Conservation (phyloP, 108 stramenopile genomes). For the Cylindrotheca fusiformis region DNA sequence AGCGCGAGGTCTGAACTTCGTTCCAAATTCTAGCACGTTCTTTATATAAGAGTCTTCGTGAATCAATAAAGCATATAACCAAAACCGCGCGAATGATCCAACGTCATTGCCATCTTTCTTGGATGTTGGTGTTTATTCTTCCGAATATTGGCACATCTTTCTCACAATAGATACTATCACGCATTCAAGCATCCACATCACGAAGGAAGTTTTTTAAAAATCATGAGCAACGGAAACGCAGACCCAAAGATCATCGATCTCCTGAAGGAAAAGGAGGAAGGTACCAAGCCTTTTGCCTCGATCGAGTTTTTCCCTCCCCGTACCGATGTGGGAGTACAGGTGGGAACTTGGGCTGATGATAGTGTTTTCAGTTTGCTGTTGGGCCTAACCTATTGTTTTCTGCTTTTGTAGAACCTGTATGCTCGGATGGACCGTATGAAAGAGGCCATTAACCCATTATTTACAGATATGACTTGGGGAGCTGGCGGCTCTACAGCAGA, state of each 20-base stretch:
- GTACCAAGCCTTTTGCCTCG: constrained; percentile 72
- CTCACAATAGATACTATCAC: background rate
- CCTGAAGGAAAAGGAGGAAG: constrained; percentile 41
- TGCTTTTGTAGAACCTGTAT: constrained; percentile 77
- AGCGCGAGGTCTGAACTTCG: no score
- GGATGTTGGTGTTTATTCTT: no score
- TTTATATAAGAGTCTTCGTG: no score
- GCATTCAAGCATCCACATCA: background rate
- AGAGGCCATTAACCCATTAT: constrained; percentile 79
- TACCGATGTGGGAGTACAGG: constrained; percentile 91
- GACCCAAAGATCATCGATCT: constrained; percentile 89
- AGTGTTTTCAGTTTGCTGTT: background rate
- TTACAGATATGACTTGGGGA: constrained; percentile 99
- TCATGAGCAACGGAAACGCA: constrained; percentile 15
- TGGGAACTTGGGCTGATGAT: constrained; percentile 17
- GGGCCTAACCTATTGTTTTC: no score
- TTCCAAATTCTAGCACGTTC: no score
- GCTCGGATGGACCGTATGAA: constrained; percentile 94
- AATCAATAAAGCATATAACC: no score
- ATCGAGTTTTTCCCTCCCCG: constrained; percentile 99
- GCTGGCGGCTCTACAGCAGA: constrained; percentile 99
- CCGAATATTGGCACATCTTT: constrained; percentile 7
- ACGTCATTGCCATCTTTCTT: no score
- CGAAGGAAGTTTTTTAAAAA: no score
- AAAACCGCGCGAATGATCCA: no score